phyloP scores from a whole-genome alignment of 352 stramenopile genomes.

The Pythium aristosporum region DNA sequence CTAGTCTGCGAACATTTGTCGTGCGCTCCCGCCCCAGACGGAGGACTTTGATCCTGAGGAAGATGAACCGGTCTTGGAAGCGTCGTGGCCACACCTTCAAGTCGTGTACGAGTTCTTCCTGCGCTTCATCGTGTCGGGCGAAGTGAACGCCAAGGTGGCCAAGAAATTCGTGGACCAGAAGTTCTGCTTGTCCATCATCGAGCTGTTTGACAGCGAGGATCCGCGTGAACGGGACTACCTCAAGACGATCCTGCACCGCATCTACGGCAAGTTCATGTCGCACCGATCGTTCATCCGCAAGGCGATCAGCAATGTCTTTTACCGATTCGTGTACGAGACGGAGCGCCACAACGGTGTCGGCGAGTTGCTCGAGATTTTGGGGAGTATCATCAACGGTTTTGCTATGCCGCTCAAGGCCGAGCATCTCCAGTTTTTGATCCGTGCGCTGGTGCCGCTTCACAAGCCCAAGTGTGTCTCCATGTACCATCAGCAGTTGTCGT shows the following conservation, averaged over 20 bases:
- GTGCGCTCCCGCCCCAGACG: slow-evolving; percentile 90
- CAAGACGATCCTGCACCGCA: slow-evolving; percentile 99
- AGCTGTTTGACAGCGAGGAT: slow-evolving; percentile 92
- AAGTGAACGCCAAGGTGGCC: slow-evolving; percentile 96
- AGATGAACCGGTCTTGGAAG: slow-evolving; percentile 97
- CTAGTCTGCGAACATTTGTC: slow-evolving; percentile 93
- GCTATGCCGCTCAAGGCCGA: slow-evolving; percentile 98
- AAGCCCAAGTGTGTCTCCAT: slow-evolving; percentile 93
- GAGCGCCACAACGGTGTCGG: slow-evolving; percentile 94
- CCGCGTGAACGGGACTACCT: slow-evolving; percentile 98
- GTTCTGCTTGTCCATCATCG: slow-evolving; percentile 90
- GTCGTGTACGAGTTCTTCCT: slow-evolving; percentile 99
- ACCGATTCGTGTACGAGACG: slow-evolving; percentile 98
- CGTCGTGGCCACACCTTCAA: slow-evolving; percentile 96
- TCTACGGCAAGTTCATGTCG: slow-evolving; percentile 99
- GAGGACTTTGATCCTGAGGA: slow-evolving; percentile 99
- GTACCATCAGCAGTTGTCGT: slow-evolving; percentile 98
- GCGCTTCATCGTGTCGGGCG: slow-evolving; percentile 95
- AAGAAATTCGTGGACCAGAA: slow-evolving; percentile 97
- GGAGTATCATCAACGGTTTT: slow-evolving; percentile 99
- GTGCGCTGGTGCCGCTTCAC: slow-evolving; percentile 96
- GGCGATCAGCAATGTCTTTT: slow-evolving; percentile 98
- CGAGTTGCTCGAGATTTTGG: slow-evolving; percentile 98
- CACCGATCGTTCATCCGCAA: slow-evolving; percentile 97
- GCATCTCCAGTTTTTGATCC: slow-evolving; percentile 94